A percentile compares a stretch with the other conserved stretches of the same genome.
Conservation (phyloP, 164 flowering plant species). For the Brasenia schreberi region DNA sequence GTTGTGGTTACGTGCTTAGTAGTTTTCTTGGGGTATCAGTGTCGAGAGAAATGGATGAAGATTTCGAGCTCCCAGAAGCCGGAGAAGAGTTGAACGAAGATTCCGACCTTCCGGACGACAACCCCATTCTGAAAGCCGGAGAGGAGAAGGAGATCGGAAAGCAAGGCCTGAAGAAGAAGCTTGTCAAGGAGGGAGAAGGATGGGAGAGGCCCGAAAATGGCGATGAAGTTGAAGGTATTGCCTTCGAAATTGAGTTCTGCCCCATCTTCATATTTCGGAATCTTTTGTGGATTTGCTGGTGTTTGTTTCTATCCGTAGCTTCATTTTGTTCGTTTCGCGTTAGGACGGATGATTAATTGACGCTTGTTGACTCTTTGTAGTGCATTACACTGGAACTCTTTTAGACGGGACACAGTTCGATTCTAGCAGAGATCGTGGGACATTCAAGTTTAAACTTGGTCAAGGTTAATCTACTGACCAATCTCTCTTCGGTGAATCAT, state of each 20-base stretch:
- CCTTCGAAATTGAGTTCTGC: not conserved
- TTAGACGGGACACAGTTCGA: no score
- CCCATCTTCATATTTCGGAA: no score
- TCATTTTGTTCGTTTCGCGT: no score
- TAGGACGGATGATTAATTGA: no score
- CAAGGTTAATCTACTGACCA: constrained; percentile 40
- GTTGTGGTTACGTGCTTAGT: no score
- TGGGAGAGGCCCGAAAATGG: constrained; percentile 75
- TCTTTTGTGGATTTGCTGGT: no score
- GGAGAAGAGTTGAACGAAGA: constrained; percentile 18
- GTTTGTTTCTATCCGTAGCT: no score
- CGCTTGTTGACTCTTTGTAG: no score
- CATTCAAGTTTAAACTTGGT: constrained; percentile 88
- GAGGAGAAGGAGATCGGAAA: constrained; percentile 91
- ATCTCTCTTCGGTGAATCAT: no score
- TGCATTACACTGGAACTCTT: no score
- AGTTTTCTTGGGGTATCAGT: not conserved
- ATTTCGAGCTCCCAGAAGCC: constrained; percentile 26
- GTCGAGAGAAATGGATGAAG: constrained; percentile 26
- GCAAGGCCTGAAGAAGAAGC: constrained; percentile 80
- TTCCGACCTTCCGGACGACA: constrained; percentile 26
- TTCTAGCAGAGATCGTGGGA: constrained; percentile 12
- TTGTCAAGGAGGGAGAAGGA: constrained; percentile 70
- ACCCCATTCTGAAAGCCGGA: constrained; percentile 48
- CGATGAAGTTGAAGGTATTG: constrained; percentile 82